Base-by-base conservation (phyloP, 495 filamentous ascomycete species). In the Podospora tetraspora region DNA sequence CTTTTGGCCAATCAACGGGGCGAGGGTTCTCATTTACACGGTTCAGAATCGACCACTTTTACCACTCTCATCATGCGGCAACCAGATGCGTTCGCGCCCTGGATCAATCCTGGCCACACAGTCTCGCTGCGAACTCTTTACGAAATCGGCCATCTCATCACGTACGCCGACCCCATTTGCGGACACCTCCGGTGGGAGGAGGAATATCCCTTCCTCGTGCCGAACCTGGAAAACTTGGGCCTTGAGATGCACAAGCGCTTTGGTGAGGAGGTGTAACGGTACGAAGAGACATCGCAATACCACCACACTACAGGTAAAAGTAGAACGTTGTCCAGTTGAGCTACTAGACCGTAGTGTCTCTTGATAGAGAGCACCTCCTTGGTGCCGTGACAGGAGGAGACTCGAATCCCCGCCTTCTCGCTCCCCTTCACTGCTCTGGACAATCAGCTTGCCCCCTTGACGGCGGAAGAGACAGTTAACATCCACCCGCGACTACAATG, bases 121-220 rank as follows among this genome's bases (percentile, higher is more conserved):
- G 13, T 62, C 10, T 25, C 60, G 24, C 23, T 62, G 23, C 22
- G 8, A 30, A 57, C 63, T 16, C 63, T 65, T 23, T 58, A 58
- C 7, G 52, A 57, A 29, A 21, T 65, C 22, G 1, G 52, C 3
- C 63, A 32, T 58, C 25, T 43, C 63, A 16, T 65, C 23, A 22
- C 23, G 3, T 8, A 65, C n/a, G 13, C 63, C 52, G 63, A 65
- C 52, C 63, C 25, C 1, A 65, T 65, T 52, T 65, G 37, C 63
- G 29, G 43, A 22, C 63, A 65, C 52, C 52, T 29, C 13, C 56
- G 37, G 11, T 65, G 63, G 43, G 63, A 37, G 9, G n/a, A 65
- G 10, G 63, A 65, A 22, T 65, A 65, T 30, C 37, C 22, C 37
- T 65, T 34, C 24, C 63, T 65, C n/a, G 63, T 65, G 19, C 63